Evolutionary conservation across 306 rosid species (phyloP).

Genomic region (Hippophae gyantsensis): DNA sequence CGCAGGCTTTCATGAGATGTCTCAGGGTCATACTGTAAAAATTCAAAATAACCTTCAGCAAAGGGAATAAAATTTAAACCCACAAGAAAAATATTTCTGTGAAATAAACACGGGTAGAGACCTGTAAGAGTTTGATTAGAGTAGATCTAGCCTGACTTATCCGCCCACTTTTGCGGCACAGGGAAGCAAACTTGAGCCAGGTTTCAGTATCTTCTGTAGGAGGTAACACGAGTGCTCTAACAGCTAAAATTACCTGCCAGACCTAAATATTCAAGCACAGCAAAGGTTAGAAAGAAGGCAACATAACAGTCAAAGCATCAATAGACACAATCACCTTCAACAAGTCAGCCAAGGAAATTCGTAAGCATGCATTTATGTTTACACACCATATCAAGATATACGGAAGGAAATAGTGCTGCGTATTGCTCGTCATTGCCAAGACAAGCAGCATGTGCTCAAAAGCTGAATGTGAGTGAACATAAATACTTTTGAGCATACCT

Average conservation of each 20-base stretch:
- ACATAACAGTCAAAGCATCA: background rate
- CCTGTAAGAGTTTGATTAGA: constrained; percentile 87
- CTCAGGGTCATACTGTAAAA: constrained; percentile 79
- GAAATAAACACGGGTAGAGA: constrained; percentile 24
- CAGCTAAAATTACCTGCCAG: constrained; percentile 73
- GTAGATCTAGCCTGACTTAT: constrained; percentile 90
- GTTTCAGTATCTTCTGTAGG: constrained; percentile 85
- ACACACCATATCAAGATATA: no score
- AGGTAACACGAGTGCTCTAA: constrained; percentile 91
- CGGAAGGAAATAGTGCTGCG: no score
- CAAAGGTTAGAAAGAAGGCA: constrained; percentile 8
- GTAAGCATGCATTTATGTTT: background rate
- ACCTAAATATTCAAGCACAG: constrained; percentile 45
- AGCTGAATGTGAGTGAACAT: no score
- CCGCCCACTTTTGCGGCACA: constrained; percentile 74
- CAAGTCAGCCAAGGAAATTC: background rate
- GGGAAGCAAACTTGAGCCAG: constrained; percentile 92
- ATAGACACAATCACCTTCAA: background rate
- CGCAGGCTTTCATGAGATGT: constrained; percentile 59
- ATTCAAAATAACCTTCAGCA: constrained; percentile 12
- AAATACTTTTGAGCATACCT: no score
- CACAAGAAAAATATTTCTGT: background rate
- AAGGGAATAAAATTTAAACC: background rate
- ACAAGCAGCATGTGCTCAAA: no score
- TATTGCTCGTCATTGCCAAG: no score